Percentiles rank a stretch among this genome's conserved stretches.
phyloP scores from a whole-genome alignment of 257 asterid species.

The Handroanthus guayacan region DNA sequence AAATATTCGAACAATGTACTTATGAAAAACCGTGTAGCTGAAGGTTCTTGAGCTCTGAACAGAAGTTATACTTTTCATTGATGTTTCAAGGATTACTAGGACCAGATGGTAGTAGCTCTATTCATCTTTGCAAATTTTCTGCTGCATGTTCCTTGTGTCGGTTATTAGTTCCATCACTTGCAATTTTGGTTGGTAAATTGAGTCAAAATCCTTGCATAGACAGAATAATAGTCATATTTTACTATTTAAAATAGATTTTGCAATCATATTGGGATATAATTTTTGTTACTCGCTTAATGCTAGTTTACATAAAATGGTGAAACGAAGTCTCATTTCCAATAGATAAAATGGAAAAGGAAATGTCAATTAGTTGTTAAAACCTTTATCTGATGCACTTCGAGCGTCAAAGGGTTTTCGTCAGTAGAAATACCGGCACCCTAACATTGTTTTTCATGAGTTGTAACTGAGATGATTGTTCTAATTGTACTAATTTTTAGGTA shows the following conservation, averaged over 20 bases:
- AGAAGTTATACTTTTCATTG: not conserved
- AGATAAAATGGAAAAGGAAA: not conserved
- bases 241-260: not conserved
- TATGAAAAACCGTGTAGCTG: not conserved
- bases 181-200: not conserved
- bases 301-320: not conserved
- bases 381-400: too few species aligned
- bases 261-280: not conserved
- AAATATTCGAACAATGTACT: not conserved
- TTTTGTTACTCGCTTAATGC: not conserved
- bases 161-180: not conserved
- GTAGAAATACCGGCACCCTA: too few species aligned
- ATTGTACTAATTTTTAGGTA: too few species aligned
- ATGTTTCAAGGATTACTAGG: conserved; percentile 3
- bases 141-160: not conserved
- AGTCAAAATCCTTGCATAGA: not conserved
- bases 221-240: not conserved
- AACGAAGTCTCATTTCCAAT: not conserved
- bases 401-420: too few species aligned
- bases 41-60: not conserved
- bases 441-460: too few species aligned
- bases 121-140: not conserved
- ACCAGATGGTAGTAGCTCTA: not conserved
- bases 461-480: too few species aligned
- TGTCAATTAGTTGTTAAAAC: too few species aligned